Evolutionary conservation across 2,329 filamentous ascomycete genomes (phyloP), one percentile per base, ranked within the genome.

Genomic region (Teratosphaeria epicoccoides): DNA sequence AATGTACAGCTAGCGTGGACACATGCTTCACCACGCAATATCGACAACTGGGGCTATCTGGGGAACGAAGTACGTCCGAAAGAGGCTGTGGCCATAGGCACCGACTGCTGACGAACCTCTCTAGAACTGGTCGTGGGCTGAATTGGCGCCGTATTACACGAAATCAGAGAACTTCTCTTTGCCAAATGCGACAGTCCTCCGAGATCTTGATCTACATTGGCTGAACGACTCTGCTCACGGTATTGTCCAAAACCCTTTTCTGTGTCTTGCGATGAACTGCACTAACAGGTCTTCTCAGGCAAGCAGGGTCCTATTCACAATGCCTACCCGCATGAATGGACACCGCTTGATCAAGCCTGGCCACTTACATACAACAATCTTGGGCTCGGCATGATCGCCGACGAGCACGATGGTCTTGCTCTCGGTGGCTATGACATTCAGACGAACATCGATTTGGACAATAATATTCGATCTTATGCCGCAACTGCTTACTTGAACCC

Each of bases 11-110:
- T 65, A 4, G 64, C 65, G 53, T 64, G 64, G 52, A 60, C 66
- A 17, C 61, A 63, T 24, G 66, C 61, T 4, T 60, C 61, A 5
- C 60, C 56, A 40, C 57, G 49, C 1, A 65, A 67, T 52, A 66
- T 68, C 47, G 61, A 70, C 55, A 65, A 59, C 6, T 72, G 68
- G 68, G 63, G 49, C n/a, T 24, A 49, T 12, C 44, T 63, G 11
- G 62, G 58, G 12, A 59, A 60, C 37, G 45, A 54, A 22, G 37
- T 46, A 46, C 12, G 22, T 17, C 4, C 43, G 0, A 46, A 23
- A 11, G 20, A 24, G 7, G 6, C 43, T 6, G 2, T 24, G 20
- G 20, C 4, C 22, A 14, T 12, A 37, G 43, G 10, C 10, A 26
- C 12, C 43, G 7, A 6, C 3, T 26, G 43, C 23, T 46, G 22